Conservation (phyloP, 2,329 filamentous ascomycete genomes). For the Truncatella angustata region DNA sequence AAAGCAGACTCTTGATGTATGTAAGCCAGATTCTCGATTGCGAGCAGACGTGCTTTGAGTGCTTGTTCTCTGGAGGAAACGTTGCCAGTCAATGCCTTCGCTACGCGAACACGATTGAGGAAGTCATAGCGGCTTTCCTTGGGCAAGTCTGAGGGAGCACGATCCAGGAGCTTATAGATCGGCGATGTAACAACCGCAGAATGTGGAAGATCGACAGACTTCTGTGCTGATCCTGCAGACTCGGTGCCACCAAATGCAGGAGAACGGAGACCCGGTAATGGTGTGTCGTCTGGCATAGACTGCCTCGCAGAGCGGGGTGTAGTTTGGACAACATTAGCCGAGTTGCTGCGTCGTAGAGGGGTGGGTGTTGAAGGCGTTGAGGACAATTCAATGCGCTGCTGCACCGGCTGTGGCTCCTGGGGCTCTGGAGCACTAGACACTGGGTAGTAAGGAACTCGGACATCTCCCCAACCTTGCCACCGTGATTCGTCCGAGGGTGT, state of each 20-base stretch:
- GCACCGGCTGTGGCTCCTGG: slow-evolving; percentile 25
- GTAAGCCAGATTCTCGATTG: slow-evolving; percentile 87
- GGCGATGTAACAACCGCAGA: slow-evolving; percentile 49
- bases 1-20: slow-evolving; percentile 83
- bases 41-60: slow-evolving; percentile 77
- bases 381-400: slow-evolving; percentile 36
- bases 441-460: slow-evolving; percentile 79
- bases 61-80: slow-evolving; percentile 69
- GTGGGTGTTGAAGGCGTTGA: slow-evolving; percentile 70
- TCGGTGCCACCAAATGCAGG: slow-evolving; percentile 35
- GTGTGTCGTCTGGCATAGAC: slow-evolving; percentile 47
- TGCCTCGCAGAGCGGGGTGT: slow-evolving; percentile 31
- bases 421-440: slow-evolving; percentile 31
- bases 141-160: slow-evolving; percentile 64
- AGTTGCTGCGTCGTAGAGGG: slow-evolving; percentile 68
- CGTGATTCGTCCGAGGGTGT: slow-evolving; percentile 39
- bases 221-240: slow-evolving; percentile 48
- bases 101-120: slow-evolving; percentile 77
- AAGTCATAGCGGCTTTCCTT: slow-evolving; percentile 76
- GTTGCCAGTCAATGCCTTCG: slow-evolving; percentile 73
- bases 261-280: slow-evolving; percentile 35
- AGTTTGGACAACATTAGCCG: slow-evolving; percentile 43
- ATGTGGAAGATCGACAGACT: slow-evolving; percentile 64
- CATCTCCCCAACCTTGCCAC: slow-evolving; percentile 78
- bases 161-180: slow-evolving; percentile 56